Base-by-base conservation (phyloP, 495 filamentous ascomycete species). In the Daldinia loculata region DNA sequence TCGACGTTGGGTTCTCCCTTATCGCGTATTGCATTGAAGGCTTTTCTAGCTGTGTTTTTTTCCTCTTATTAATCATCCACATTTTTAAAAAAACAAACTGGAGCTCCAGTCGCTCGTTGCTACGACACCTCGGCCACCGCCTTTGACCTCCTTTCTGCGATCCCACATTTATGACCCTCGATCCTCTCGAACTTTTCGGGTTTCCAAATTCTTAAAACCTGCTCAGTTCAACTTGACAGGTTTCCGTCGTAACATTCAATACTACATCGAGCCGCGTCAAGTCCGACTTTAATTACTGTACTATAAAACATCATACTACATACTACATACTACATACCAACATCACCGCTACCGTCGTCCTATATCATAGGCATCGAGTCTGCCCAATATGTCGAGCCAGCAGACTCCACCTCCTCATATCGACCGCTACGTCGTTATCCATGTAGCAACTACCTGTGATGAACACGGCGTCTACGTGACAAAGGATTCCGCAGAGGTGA, bases 381-480 rank as follows among this genome's bases (percentile, higher is more conserved):
- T 52, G 56, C 61, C 75, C 68, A 79, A 60, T 34, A 85, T 85
- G 83, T 78, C 83, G 59, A 80, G 74, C 34, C 83, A 84, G 70
- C 80, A 83, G 67, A 79, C 71, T 64, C 76, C 80, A 30, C 78
- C 78, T 34, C 72, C 80, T 66, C 93, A 91, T 83, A 89, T 94
- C 82, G 95, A 98, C 84, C 91, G 94, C 76, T 98, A 97, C 80
- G 91, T 97, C 69, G 92, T 99, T 75, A 95, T 98, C 78, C 95
- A 98, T 82, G 95, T 98, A 73, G 95, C 96, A 66, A 99, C 96
- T 32, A 99, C 95, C 71, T 98, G 95, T 82, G 95, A 98, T 80
- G 95, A 99, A 76, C 95, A 99, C 82, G 95, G 95, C 65, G 96
- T 99, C 63, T 99, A 98, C 82, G 95, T 99, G 57, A 98, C 96